Percentiles rank a stretch among this genome's conserved stretches.
phyloP scores from a whole-genome alignment of 805 yeast species.

The Saccharomyces jurei region DNA sequence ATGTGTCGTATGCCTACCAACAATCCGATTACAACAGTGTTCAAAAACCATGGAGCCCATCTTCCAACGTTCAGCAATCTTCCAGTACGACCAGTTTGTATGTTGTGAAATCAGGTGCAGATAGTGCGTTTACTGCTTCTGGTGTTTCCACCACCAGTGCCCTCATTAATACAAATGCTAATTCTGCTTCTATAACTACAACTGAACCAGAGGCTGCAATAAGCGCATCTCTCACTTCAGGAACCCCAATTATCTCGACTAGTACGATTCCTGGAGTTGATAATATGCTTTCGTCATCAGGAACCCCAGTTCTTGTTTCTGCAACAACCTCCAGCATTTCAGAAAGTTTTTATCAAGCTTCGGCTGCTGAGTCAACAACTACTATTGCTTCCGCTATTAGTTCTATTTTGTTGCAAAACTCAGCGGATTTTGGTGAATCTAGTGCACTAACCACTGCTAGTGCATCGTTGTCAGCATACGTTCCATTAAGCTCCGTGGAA shows the following conservation, averaged over 20 bases:
- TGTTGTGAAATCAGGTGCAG: background rate
- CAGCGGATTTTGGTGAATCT: background rate
- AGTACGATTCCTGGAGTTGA: background rate
- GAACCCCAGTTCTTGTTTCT: background rate
- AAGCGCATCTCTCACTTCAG: background rate
- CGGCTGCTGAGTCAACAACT: background rate
- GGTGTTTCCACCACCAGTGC: background rate
- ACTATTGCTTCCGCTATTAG: background rate
- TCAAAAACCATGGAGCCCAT: background rate
- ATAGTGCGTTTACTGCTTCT: background rate
- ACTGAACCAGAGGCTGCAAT: background rate
- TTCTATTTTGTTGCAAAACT: background rate
- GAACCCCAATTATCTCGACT: background rate
- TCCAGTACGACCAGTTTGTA: background rate
- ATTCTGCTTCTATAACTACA: background rate
- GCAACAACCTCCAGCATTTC: background rate
- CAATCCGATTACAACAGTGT: background rate
- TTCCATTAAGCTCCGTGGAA: background rate
- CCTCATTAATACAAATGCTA: background rate
- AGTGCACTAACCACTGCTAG: background rate
- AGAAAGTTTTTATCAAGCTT: background rate
- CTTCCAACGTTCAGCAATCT: background rate
- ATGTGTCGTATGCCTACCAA: background rate
- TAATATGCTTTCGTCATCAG: background rate
- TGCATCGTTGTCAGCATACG: background rate